These are phyloP conservation scores for Tuber umbilicatum DNA, from an alignment of 495 filamentous ascomycete species.

Conservation along the genomic window DNA sequence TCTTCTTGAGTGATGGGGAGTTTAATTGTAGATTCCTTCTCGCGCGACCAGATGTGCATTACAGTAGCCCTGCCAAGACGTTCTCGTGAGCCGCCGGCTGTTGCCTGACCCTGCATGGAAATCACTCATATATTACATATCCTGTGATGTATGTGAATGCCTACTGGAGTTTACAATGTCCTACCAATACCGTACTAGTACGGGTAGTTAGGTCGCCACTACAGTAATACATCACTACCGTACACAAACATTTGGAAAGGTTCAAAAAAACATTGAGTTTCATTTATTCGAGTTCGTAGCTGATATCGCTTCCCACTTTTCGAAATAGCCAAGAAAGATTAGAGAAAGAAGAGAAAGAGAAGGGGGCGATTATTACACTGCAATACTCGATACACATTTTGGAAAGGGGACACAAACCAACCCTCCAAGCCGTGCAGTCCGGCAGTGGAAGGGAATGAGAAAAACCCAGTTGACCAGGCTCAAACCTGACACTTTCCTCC, in stretches of 20 bases:
- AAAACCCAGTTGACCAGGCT: neutral
- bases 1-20: neutral
- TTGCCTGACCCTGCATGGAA: neutral
- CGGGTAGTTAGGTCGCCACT: neutral
- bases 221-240: neutral
- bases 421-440: neutral
- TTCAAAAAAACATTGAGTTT: neutral
- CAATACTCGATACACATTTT: constrained; percentile 1
- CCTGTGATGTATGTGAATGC: no score
- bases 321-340: neutral
- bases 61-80: neutral
- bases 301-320: neutral
- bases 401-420: neutral
- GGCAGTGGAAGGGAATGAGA: neutral
- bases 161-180: neutral
- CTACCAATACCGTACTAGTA: neutral
- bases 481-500: neutral
- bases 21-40: neutral
- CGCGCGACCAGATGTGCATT: neutral
- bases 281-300: neutral
- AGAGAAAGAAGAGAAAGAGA: neutral
- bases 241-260: neutral
- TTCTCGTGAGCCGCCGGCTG: neutral
- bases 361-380: neutral
- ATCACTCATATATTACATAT: no score